Percentiles rank a stretch among this genome's conserved stretches.
Evolutionary conservation across 441 rosid genomes (phyloP).

Genomic region (Adansonia rubrostipa): DNA sequence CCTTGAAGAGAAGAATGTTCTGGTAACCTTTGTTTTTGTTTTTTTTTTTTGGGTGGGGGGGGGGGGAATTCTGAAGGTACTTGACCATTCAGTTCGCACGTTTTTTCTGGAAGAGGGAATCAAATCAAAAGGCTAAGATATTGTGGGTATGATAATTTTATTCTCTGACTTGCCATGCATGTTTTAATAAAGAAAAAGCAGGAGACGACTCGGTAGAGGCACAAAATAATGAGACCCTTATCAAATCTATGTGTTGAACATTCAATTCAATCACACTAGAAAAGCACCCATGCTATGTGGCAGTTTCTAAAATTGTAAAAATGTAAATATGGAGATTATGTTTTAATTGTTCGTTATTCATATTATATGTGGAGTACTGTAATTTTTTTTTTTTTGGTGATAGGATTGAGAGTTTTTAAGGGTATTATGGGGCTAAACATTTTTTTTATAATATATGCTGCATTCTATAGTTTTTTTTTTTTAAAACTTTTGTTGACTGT

Average conservation of each 20-base stretch:
- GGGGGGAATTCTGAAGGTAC: slow-evolving; percentile 56
- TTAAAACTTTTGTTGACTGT: too few species aligned
- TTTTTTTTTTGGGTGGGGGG: neutral
- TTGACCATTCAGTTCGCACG: slow-evolving; percentile 96
- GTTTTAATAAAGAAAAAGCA: neutral
- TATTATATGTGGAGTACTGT: too few species aligned
- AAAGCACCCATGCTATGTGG: too few species aligned
- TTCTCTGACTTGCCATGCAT: neutral
- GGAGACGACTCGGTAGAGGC: neutral
- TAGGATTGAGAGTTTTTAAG: too few species aligned
- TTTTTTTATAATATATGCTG: too few species aligned
- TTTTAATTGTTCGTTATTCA: too few species aligned
- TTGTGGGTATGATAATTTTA: slow-evolving; percentile 59
- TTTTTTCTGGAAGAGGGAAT: slow-evolving; percentile 99
- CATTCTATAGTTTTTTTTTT: too few species aligned
- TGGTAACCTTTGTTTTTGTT: neutral
- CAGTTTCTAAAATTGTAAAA: too few species aligned
- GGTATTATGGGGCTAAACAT: too few species aligned
- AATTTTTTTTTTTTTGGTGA: too few species aligned
- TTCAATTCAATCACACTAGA: neutral
- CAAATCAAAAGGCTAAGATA: slow-evolving; percentile 98
- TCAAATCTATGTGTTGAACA: neutral
- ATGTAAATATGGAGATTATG: too few species aligned
- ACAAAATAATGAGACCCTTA: slow-evolving; percentile 17
- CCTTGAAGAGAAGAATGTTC: slow-evolving; percentile 10